Conservation (phyloP, 805 yeast species). For the Candida rishiriensis region DNA sequence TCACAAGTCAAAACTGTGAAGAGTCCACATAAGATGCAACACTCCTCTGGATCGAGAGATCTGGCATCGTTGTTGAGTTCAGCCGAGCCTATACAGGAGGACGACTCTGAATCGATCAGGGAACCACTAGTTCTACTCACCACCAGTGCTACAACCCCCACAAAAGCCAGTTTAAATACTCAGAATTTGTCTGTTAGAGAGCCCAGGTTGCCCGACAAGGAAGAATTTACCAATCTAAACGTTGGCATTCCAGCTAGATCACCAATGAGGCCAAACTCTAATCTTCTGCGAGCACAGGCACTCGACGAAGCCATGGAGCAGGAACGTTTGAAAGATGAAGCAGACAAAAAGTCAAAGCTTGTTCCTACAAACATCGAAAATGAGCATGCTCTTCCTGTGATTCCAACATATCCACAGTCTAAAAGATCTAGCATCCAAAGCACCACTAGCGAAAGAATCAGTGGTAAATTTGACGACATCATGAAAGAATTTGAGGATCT, state of each 20-base stretch:
- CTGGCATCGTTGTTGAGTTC: conserved; percentile 8
- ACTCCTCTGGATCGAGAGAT: conserved; percentile 12
- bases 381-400: background rate
- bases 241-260: conserved; percentile 30
- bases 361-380: conserved; percentile 1
- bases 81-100: conserved; percentile 15
- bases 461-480: conserved; percentile 27
- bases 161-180: background rate
- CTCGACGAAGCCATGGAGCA: background rate
- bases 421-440: conserved; percentile 2
- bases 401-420: background rate
- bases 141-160: background rate
- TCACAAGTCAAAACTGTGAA: conserved; percentile 17
- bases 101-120: conserved; percentile 20
- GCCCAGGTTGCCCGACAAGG: conserved; percentile 24
- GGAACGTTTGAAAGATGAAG: background rate
- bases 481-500: conserved; percentile 30
- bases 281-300: background rate
- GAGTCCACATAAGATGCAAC: conserved; percentile 11
- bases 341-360: background rate
- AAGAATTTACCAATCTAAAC: conserved; percentile 21
- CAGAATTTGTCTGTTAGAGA: conserved; percentile 1
- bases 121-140: conserved; percentile 21
- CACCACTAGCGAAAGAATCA: conserved; percentile 13
- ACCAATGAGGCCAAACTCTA: conserved; percentile 24